A percentile compares a stretch with the other conserved stretches of the same genome.
phyloP scores from a whole-genome alignment of 1,284 basidiomycete genomes.

The Puccinia polysora region DNA sequence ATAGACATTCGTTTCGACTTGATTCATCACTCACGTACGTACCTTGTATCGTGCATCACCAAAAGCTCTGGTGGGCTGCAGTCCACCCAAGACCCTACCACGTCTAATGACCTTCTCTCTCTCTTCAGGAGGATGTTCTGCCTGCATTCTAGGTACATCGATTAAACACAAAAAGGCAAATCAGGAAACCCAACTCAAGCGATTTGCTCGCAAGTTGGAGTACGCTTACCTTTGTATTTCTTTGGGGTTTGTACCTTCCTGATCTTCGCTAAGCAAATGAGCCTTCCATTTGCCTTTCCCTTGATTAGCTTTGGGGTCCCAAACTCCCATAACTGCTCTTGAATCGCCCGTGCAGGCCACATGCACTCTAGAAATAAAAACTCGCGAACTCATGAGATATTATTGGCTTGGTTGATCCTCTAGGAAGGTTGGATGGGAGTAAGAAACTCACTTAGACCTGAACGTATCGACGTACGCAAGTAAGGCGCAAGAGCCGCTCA shows the following conservation, averaged over 20 bases:
- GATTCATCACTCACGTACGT: too few species aligned
- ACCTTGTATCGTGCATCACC: conserved; percentile 59
- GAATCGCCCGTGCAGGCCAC: conserved; percentile 91
- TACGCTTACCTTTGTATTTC: conserved; percentile 58
- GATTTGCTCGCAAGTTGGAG: background rate
- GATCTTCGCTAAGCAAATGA: conserved; percentile 87
- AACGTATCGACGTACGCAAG: conserved; percentile 78
- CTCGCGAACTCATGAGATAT: conserved; percentile 36
- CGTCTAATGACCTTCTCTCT: conserved; percentile 72
- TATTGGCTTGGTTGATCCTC: background rate
- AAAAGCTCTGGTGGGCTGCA: conserved; percentile 90
- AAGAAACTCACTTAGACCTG: conserved; percentile 19
- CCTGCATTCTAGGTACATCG: conserved; percentile 72
- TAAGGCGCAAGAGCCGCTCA: conserved; percentile 78
- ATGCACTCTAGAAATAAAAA: conserved; percentile 59
- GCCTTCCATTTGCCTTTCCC: conserved; percentile 68
- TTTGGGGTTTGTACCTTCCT: conserved; percentile 83
- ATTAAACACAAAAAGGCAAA: too few species aligned
- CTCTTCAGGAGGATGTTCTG: conserved; percentile 74
- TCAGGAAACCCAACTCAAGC: background rate
- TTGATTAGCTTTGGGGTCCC: conserved; percentile 55
- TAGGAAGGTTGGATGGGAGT: background rate
- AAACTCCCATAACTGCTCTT: conserved; percentile 89
- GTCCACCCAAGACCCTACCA: conserved; percentile 68
- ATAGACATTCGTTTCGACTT: conserved; percentile 49